Conservation (phyloP, 2,329 filamentous ascomycete genomes). For the Torrubiella hemipterigena region DNA sequence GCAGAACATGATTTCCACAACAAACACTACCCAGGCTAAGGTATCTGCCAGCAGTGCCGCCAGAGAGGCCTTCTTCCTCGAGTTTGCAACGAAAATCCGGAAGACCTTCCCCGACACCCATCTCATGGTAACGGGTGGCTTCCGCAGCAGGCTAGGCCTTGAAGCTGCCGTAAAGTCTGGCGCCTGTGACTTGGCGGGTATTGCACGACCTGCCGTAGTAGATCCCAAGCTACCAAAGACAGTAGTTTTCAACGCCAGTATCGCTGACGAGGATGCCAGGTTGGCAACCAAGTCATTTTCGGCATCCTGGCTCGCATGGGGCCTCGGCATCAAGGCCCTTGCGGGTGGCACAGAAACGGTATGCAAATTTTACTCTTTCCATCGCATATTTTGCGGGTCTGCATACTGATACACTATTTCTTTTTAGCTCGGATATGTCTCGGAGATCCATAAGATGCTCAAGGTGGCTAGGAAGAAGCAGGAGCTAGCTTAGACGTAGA, state of each 20-base stretch:
- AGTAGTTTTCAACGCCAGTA: constrained; percentile 14
- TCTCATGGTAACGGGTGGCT: constrained; percentile 45
- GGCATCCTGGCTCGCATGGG: not conserved
- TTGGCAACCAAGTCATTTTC: not conserved
- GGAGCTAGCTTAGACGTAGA: too few species aligned
- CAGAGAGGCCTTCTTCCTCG: constrained; percentile 51
- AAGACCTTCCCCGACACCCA: constrained; percentile 24
- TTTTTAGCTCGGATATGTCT: too few species aligned
- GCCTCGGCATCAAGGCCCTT: not conserved
- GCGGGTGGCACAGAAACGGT: not conserved
- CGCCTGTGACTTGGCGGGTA: constrained; percentile 19
- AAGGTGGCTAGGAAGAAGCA: too few species aligned
- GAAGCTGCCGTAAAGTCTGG: constrained; percentile 15
- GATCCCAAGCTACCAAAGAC: constrained; percentile 17
- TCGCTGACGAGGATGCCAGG: not conserved
- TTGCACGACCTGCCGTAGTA: constrained; percentile 17
- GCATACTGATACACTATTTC: too few species aligned
- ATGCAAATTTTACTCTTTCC: too few species aligned
- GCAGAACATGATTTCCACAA: not conserved
- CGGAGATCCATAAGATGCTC: too few species aligned
- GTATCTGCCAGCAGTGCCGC: constrained; percentile 24
- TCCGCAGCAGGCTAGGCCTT: constrained; percentile 29
- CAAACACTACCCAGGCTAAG: not conserved
- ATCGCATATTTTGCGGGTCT: too few species aligned
- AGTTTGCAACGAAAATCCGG: constrained; percentile 38